Evolutionary conservation across 2,329 filamentous ascomycete genomes (phyloP).

Genomic region (Aspergillus pseudotamarii): DNA sequence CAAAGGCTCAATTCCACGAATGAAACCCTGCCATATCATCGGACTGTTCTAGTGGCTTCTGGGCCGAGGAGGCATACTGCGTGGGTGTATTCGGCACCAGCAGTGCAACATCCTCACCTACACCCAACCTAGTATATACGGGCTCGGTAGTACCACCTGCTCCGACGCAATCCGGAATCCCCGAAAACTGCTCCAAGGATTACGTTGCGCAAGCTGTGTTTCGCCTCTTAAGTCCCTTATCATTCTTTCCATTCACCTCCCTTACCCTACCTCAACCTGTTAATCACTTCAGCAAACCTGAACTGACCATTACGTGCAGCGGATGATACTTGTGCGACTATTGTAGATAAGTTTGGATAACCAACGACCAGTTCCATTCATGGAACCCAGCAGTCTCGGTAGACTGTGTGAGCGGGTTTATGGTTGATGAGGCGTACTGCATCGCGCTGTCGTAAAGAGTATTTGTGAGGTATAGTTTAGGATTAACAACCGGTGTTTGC

Average conservation of each 20-base stretch:
- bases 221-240: too few species aligned
- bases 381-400: slow-evolving; percentile 19
- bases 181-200: too few species aligned
- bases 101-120: background rate
- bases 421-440: slow-evolving; percentile 2
- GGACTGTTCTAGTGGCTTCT: slow-evolving; percentile 3
- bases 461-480: too few species aligned
- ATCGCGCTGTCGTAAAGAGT: background rate
- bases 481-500: too few species aligned
- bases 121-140: background rate
- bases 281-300: too few species aligned
- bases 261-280: too few species aligned
- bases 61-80: slow-evolving; percentile 2
- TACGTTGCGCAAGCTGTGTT: too few species aligned
- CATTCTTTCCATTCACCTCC: too few species aligned
- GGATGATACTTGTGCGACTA: too few species aligned
- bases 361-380: slow-evolving; percentile 11
- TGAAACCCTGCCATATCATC: slow-evolving; percentile 20
- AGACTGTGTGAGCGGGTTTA: slow-evolving; percentile 4
- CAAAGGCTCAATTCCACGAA: slow-evolving; percentile 12
- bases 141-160: too few species aligned
- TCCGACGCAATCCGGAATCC: too few species aligned
- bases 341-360: slow-evolving; percentile 5
- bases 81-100: background rate
- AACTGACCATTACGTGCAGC: too few species aligned